Evolutionary conservation across 2,329 filamentous ascomycete genomes (phyloP).

Genomic region (Xylariaceae sp.): DNA sequence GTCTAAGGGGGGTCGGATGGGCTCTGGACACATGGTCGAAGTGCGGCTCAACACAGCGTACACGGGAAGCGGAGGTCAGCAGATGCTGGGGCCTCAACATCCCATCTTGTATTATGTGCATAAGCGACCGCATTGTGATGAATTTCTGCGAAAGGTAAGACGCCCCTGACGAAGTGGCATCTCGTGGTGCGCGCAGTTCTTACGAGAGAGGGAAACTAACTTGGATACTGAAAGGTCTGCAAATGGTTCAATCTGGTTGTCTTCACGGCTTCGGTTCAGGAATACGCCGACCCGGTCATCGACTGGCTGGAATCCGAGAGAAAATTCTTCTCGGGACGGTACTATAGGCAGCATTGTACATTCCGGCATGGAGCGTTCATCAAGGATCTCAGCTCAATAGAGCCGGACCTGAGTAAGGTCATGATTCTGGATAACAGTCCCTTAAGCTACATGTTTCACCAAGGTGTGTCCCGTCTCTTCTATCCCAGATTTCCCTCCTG

Average conservation of each 20-base stretch:
- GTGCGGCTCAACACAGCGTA: slow-evolving; percentile 76
- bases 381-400: slow-evolving; percentile 92
- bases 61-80: slow-evolving; percentile 61
- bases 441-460: slow-evolving; percentile 96
- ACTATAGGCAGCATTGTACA: slow-evolving; percentile 96
- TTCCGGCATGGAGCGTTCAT: slow-evolving; percentile 94
- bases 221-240: slow-evolving; percentile 54
- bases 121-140: slow-evolving; percentile 93
- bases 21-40: slow-evolving; percentile 97
- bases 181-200: background rate
- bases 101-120: slow-evolving; percentile 98
- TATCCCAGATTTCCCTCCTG: background rate
- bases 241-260: slow-evolving; percentile 98
- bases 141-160: slow-evolving; percentile 78
- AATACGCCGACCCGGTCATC: slow-evolving; percentile 97
- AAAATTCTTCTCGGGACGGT: slow-evolving; percentile 90
- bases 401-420: slow-evolving; percentile 94
- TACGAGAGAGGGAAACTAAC: slow-evolving; percentile 19
- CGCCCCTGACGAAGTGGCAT: background rate
- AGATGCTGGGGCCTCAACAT: slow-evolving; percentile 74
- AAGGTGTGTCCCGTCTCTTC: slow-evolving; percentile 64
- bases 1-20: slow-evolving; percentile 93
- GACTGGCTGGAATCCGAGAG: slow-evolving; percentile 97
- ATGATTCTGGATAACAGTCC: slow-evolving; percentile 99
- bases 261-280: slow-evolving; percentile 95